Base-by-base conservation (phyloP, 1,139 yeast genomes). In the Pichia sp. region DNA sequence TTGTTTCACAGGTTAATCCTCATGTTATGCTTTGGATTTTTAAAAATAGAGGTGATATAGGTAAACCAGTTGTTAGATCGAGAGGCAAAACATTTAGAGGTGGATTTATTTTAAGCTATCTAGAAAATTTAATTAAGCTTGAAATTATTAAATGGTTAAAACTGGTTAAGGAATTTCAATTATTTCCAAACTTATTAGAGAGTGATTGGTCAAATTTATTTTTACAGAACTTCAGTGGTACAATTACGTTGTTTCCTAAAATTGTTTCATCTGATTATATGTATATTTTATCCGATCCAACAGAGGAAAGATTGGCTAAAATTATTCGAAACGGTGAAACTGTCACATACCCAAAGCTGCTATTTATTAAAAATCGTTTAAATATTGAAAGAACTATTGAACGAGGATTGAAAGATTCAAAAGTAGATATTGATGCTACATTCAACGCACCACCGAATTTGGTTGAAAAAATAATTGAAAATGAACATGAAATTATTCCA, bases 141-240 rank as follows among this genome's bases (percentile, higher is more conserved):
- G 95, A 87, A 60, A 81, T 86, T 55, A 75, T 78, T 31, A 87
- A 87, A 65, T 87, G 95, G 91, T 67, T 87, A 45, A 81, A 83
- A 59, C 74, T 87, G 56, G 75, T 84, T 46, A 81, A 82, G 52
- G 76, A 81, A 19, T 73, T 87, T 49, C 89, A 85, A 58, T 70
- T 87, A 41, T 70, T 85, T 46, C 95, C 95, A 2, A 79, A 80
- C 57, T 67, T 85, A 46, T 68, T 83, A 69, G 86, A 84, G 60
- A 90, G 83, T 65, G 95, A 87, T 67, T 87, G 93, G 93, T 83
- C 87, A 62, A 82, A 80, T 62, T 75, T 87, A 44, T 87, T 87
- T 78, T 69, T 87, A 41, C 95, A 87, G 67, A 73, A 77, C 54
- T 87, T 87, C 62, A 79, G 84, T 44, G 95, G 95, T 2, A 74